Percentiles rank a stretch among this genome's conserved stretches.
These are phyloP conservation scores for Choiromyces venosus DNA, from an alignment of 495 filamentous ascomycete genomes.

Conservation along the genomic window DNA sequence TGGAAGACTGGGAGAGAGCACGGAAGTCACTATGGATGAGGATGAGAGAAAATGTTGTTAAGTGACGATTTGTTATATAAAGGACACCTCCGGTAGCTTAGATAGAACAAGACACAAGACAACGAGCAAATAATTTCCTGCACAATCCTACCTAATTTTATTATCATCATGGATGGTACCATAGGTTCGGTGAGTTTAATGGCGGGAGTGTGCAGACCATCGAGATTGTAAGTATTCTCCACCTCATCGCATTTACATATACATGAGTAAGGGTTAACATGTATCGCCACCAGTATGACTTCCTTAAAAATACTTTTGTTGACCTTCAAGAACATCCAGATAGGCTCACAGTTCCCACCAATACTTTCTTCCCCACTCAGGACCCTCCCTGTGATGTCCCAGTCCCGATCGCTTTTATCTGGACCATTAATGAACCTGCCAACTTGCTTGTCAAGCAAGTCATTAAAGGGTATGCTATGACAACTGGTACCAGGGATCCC, in stretches of 20 bases:
- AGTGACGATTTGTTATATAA: too few relatives aligned
- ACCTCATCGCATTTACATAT: background rate
- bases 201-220: conserved; percentile 38
- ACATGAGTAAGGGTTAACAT: background rate
- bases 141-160: too few relatives aligned
- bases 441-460: conserved; percentile 74
- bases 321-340: conserved; percentile 21
- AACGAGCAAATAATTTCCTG: too few relatives aligned
- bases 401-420: conserved; percentile 67
- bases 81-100: too few relatives aligned
- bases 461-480: conserved; percentile 64
- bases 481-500: conserved; percentile 67
- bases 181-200: conserved; percentile 40
- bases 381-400: conserved; percentile 53
- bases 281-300: conserved; percentile 25
- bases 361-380: conserved; percentile 58
- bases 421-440: conserved; percentile 72
- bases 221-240: conserved; percentile 27
- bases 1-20: too few relatives aligned
- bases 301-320: conserved; percentile 27
- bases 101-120: too few relatives aligned
- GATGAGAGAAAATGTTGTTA: too few relatives aligned
- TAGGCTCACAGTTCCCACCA: conserved; percentile 60
- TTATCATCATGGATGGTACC: conserved; percentile 33
- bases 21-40: too few relatives aligned